Evolutionary conservation across 768 basidiomycete species (phyloP), one percentile per base, ranked within the genome.

Genomic region (Auriscalpium vulgare): DNA sequence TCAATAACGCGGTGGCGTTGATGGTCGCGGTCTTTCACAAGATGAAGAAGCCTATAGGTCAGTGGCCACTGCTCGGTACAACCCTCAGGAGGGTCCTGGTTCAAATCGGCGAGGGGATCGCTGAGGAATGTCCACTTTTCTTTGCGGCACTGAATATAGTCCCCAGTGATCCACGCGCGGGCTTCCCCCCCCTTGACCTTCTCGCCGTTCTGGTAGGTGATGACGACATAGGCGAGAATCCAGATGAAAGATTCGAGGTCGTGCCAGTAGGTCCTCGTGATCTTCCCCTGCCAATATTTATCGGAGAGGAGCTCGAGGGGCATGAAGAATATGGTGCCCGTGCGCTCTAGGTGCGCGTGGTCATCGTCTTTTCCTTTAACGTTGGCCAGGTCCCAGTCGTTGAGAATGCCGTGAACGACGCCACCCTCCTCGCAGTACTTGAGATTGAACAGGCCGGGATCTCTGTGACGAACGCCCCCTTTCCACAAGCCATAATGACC

Each of bases 171-270:
- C 40, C 40, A 43, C 40, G 13, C 40, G 17, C 3, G 3, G 14
- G 17, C 3, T 17, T 13, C 4, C 40, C 14, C 14, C 14, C 17
- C 14, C 40, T 43, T 43, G 40, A 43, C 14, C 14, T 14, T 11
- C n/a, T 51, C 8, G 29, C 17, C 10, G 11, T 51, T 4, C 47
- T 45, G 35, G 45, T 36, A 19, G 10, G 11, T 10, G 34, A 55
- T 23, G 8, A 47, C 17, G 8, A 9, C 13, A 44, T 35, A 55
- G 5, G 29, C 16, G 11, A 47, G 16, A 14, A 37, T 35, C 34
- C 46, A 55, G 37, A 55, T 37, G 16, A 37, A 36, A n/a, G 47
- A 38, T 35, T 55, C 54, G 16, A 55, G 47, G 35, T 55, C 51
- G 43, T 44, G 51, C 19, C 51, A 40, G 51, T 53, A 53, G 23